phyloP scores from a whole-genome alignment of 768 basidiomycete genomes.

The Mycena crocata region DNA sequence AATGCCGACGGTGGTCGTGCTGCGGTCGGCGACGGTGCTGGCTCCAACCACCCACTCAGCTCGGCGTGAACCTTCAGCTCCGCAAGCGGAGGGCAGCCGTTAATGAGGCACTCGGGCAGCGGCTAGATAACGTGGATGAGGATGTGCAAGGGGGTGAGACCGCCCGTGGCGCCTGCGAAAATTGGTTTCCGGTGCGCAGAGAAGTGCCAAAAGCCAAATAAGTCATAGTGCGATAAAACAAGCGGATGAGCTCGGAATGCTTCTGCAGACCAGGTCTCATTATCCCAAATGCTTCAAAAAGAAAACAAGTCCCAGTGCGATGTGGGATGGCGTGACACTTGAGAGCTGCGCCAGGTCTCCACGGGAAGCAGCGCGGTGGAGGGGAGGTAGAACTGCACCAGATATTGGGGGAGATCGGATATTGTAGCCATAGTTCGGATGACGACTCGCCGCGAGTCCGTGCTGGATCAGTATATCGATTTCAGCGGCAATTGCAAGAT shows the following conservation, averaged over 20 bases:
- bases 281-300: no score
- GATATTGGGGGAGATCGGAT: no score
- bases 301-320: no score
- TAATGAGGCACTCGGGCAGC: conserved; percentile 20
- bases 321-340: conserved; percentile 6
- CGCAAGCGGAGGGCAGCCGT: conserved; percentile 12
- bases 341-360: conserved; percentile 5
- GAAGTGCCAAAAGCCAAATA: no score
- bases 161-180: neutral
- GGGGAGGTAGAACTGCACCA: no score
- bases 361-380: no score
- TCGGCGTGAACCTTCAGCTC: conserved; percentile 7
- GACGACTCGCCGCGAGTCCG: no score
- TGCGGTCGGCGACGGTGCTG: conserved; percentile 21
- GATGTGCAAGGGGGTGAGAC: conserved; percentile 12
- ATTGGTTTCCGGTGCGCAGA: neutral
- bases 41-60: conserved; percentile 5
- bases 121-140: conserved; percentile 10
- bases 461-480: no score
- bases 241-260: no score
- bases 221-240: conserved; percentile 21
- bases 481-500: no score
- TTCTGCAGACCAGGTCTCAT: no score
- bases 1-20: conserved; percentile 16
- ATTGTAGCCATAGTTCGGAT: no score